phyloP scores from a whole-genome alignment of 169 alveolate species.

The Miamiensis avidus region DNA sequence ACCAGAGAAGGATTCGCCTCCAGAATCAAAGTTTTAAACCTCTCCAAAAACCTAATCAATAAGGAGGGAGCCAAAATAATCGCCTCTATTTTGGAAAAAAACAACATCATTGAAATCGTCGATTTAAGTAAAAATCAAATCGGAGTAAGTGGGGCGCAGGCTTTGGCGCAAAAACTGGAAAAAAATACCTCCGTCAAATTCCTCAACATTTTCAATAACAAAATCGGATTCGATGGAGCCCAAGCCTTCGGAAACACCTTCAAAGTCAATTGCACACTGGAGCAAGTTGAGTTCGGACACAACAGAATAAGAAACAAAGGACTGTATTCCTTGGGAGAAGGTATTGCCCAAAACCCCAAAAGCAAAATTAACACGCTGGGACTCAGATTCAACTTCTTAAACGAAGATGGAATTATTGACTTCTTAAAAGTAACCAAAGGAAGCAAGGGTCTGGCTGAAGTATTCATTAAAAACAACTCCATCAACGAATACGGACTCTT shows the following conservation, averaged over 20 bases:
- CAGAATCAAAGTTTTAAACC: slow-evolving; percentile 27
- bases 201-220: slow-evolving; percentile 66
- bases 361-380: slow-evolving; percentile 59
- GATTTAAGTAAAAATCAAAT: slow-evolving; percentile 67
- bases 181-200: slow-evolving; percentile 61
- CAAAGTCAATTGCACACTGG: slow-evolving; percentile 61
- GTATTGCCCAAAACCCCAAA: slow-evolving; percentile 54
- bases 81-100: slow-evolving; percentile 49
- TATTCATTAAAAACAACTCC: slow-evolving; percentile 64
- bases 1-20: background rate
- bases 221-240: slow-evolving; percentile 80
- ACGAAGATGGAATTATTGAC: slow-evolving; percentile 58
- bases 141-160: slow-evolving; percentile 75
- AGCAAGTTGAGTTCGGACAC: slow-evolving; percentile 73
- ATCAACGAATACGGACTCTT: slow-evolving; percentile 55
- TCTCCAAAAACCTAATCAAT: slow-evolving; percentile 33
- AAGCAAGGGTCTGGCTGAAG: slow-evolving; percentile 42
- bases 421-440: slow-evolving; percentile 25
- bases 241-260: slow-evolving; percentile 67
- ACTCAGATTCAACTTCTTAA: slow-evolving; percentile 70
- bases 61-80: slow-evolving; percentile 67
- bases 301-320: slow-evolving; percentile 84
- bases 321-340: slow-evolving; percentile 51
- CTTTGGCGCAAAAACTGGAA: slow-evolving; percentile 58
- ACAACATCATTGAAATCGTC: slow-evolving; percentile 43